Percentiles rank a stretch among this genome's conserved stretches.
Conservation (phyloP, 768 basidiomycete genomes). For the Leccinum longicurvipes region DNA sequence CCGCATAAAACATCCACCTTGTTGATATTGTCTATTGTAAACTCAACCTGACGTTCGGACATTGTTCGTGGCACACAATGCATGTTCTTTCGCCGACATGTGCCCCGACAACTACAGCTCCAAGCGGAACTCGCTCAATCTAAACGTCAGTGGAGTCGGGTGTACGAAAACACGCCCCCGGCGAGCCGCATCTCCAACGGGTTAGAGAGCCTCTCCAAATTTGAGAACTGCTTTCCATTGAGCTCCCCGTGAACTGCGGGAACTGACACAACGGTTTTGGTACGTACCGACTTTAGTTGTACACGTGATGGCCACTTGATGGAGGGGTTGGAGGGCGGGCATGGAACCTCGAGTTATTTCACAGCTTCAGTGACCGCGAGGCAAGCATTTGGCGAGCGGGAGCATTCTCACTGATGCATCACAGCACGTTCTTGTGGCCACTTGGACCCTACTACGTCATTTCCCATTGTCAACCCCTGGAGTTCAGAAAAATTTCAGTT, state of each 20-base stretch:
- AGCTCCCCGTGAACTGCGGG: neutral
- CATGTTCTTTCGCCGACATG: neutral
- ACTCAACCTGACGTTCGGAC: neutral
- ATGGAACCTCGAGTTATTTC: neutral
- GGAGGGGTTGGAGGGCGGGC: too few species aligned
- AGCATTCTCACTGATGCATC: neutral
- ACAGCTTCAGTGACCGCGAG: neutral
- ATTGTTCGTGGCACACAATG: neutral
- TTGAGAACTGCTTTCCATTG: too few species aligned
- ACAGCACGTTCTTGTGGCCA: neutral
- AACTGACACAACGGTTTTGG: neutral
- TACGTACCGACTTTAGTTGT: neutral
- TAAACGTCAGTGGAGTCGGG: neutral
- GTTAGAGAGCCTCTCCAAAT: neutral
- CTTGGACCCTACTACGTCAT: neutral
- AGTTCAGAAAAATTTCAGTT: neutral
- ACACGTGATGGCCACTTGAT: neutral
- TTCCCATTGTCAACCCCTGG: neutral
- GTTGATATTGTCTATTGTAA: neutral
- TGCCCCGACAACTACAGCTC: neutral
- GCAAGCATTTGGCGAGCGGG: too few species aligned
- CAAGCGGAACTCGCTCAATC: neutral
- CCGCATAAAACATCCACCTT: neutral
- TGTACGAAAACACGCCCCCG: neutral
- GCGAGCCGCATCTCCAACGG: too few species aligned